Conservation (phyloP, 768 basidiomycete genomes). For the Termitomyces sp. region DNA sequence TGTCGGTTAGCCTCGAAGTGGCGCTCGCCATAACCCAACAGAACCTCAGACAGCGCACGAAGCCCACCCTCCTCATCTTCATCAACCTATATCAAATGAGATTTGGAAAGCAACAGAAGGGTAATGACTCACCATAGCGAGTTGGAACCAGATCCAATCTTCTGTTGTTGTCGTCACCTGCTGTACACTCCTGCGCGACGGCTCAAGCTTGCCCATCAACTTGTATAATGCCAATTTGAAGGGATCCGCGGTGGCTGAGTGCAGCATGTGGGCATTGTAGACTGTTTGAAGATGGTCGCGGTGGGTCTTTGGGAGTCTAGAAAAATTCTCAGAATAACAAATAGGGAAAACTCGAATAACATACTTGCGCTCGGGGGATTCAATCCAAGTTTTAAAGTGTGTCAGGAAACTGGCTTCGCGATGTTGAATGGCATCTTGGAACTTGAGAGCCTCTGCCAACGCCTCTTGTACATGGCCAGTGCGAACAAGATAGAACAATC, state of each 20-base stretch:
- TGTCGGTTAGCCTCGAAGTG: conserved; percentile 73
- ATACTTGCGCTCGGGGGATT: conserved; percentile 75
- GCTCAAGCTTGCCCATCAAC: conserved; percentile 89
- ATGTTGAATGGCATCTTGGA: conserved; percentile 68
- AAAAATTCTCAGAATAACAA: neutral
- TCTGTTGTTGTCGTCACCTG: conserved; percentile 90
- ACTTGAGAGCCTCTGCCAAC: conserved; percentile 65
- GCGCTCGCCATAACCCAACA: conserved; percentile 75
- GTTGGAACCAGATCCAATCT: conserved; percentile 98
- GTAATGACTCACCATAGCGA: conserved; percentile 60
- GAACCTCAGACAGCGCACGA: conserved; percentile 67
- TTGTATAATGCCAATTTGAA: conserved; percentile 97
- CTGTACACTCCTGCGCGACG: conserved; percentile 70
- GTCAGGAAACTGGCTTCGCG: conserved; percentile 81
- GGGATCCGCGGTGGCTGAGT: conserved; percentile 84
- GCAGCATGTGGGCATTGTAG: conserved; percentile 87
- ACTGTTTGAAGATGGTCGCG: conserved; percentile 78
- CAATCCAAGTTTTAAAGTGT: conserved; percentile 81
- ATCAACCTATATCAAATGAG: conserved; percentile 49
- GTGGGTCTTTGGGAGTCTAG: conserved; percentile 66
- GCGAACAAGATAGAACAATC: conserved; percentile 88
- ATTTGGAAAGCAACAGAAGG: neutral
- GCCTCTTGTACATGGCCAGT: conserved; percentile 84
- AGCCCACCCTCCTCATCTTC: conserved; percentile 81
- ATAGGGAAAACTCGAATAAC: conserved; percentile 14